Conservation (phyloP, 2,329 filamentous ascomycete species). For the Fragosphaeria purpurea region DNA sequence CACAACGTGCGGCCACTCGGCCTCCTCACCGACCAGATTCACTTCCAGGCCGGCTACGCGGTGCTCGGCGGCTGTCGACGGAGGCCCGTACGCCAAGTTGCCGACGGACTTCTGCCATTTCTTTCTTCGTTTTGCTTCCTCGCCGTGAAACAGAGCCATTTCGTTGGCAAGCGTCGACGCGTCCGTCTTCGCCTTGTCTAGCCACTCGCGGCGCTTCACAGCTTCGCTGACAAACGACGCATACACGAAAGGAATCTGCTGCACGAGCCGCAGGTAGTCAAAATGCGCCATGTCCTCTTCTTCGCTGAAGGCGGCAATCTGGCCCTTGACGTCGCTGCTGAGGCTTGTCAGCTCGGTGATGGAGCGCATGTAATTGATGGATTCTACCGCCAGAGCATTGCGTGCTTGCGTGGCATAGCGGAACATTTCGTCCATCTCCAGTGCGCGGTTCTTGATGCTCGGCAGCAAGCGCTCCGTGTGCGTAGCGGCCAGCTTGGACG, state of each 20-base stretch:
- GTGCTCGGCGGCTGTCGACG: conserved; percentile 50
- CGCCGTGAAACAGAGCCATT: conserved; percentile 83
- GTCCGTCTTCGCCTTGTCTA: conserved; percentile 79
- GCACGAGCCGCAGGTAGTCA: conserved; percentile 67
- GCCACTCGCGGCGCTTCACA: conserved; percentile 80
- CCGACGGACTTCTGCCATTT: conserved; percentile 86
- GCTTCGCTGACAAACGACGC: conserved; percentile 82
- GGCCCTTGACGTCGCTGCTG: conserved; percentile 60
- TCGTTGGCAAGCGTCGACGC: conserved; percentile 84
- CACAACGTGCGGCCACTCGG: conserved; percentile 67
- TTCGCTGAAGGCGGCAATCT: conserved; percentile 61
- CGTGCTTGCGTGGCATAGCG: conserved; percentile 53
- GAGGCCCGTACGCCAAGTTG: conserved; percentile 53
- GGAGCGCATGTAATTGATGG: conserved; percentile 66
- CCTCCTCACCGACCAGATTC: conserved; percentile 70
- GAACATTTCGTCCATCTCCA: conserved; percentile 53
- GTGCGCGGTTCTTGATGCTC: conserved; percentile 42
- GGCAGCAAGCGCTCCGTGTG: conserved; percentile 55
- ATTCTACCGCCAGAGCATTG: conserved; percentile 56
- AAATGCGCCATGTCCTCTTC: conserved; percentile 72
- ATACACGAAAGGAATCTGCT: conserved; percentile 80
- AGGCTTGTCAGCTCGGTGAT: conserved; percentile 72
- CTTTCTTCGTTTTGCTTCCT: conserved; percentile 77
- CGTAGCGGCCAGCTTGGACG: conserved; percentile 52
- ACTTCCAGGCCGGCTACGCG: conserved; percentile 72